Base-by-base conservation (phyloP, 2,329 filamentous ascomycete species). In the Bisporella sp. region DNA sequence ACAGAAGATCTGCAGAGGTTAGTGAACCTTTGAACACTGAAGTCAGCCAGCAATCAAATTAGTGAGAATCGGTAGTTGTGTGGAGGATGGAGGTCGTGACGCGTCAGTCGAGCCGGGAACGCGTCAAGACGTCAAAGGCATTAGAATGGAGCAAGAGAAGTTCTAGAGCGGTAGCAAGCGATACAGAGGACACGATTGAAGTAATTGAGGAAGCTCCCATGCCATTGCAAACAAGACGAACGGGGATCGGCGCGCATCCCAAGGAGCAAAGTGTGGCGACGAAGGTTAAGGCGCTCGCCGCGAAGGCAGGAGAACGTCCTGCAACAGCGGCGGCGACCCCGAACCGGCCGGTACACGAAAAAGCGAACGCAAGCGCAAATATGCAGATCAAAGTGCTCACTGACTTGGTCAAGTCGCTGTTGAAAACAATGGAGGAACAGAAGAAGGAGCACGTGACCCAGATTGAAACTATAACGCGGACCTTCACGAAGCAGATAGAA, bases 381-480 rank as follows among this genome's bases (percentile, higher is more conserved):
- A 39, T 39, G 13, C 35, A 39, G 35, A 39, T 39, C 35, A 39
- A 39, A 13, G 13, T 11, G 9, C 35, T 39, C 9, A 39, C 35
- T 5, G 33, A 47, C 33, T 31, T 41, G 12, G 37, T 41, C 46
- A 47, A 40, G 35, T 47, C 46, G 29, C 46, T 47, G 12, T 6
- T 47, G 29, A 47, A 47, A 37, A 7, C 37, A 47, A 47, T 47
- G 35, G 46, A 41, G 21, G 46, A 47, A 31, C 46, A 47, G 46
- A 47, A 47, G 31, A n/a, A 47, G 29, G 21, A 6, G 21, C 31
- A 45, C 43, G 28, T 11, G 43, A 45, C 30, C 21, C 13, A 39
- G 35, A 39, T 39, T 3, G 35, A 39, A 13, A 13, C 35, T 13
- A 9, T 39, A 13, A 39, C 35, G 21, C 21, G 21, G 21, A 21